Conservation (phyloP, 2,329 filamentous ascomycete species). For the Pestalotiopsis fici region DNA sequence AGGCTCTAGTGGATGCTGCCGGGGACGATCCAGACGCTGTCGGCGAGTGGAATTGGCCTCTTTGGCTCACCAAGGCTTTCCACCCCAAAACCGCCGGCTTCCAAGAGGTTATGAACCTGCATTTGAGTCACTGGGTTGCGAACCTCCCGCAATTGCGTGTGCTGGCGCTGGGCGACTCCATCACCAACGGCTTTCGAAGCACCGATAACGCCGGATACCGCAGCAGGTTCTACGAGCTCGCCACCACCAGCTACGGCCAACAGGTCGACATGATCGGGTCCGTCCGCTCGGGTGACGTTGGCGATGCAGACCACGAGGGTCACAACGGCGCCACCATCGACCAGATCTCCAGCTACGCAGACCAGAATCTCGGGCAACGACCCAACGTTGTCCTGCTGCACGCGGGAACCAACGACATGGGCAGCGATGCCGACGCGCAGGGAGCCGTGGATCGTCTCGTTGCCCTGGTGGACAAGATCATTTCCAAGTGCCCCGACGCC, state of each 20-base stretch:
- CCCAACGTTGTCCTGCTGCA: constrained; percentile 10
- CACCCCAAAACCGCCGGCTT: no score
- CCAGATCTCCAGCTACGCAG: background rate
- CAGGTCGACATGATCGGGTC: background rate
- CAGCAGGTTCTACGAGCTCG: background rate
- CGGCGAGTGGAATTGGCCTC: no score
- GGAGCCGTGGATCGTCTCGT: background rate
- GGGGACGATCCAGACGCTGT: no score
- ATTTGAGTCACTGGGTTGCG: no score
- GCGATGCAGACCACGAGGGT: background rate
- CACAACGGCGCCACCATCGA: background rate
- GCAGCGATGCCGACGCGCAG: background rate
- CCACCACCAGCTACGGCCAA: background rate
- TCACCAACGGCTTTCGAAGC: background rate
- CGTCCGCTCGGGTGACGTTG: background rate
- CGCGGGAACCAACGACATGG: constrained; percentile 13
- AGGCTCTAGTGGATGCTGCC: no score
- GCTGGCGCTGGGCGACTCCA: no score
- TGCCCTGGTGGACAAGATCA: background rate
- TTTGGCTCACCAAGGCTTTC: no score
- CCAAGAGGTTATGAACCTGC: no score
- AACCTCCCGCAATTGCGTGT: no score
- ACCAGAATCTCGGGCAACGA: background rate
- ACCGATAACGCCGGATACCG: background rate
- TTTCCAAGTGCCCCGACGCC: background rate